These are phyloP conservation scores for Backusella psychrophila DNA, from an alignment of 192 early-diverging fungal genomes.

Conservation along the genomic window DNA sequence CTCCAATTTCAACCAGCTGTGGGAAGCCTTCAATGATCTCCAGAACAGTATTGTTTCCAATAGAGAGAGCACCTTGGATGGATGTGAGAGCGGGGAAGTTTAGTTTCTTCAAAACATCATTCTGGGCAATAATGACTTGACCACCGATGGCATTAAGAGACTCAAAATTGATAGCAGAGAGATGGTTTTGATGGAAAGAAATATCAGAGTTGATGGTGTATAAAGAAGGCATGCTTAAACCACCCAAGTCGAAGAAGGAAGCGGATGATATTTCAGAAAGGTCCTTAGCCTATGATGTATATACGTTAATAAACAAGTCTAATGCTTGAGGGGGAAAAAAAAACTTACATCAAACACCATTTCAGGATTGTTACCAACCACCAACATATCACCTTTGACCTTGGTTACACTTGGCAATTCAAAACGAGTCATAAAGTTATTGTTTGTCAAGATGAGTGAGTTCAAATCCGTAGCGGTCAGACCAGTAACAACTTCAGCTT, in stretches of 20 bases:
- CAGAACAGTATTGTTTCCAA: slow-evolving; percentile 67
- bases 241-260: slow-evolving; percentile 56
- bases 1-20: slow-evolving; percentile 50
- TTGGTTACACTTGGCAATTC: slow-evolving; percentile 19
- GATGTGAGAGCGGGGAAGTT: slow-evolving; percentile 51
- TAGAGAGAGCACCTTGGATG: slow-evolving; percentile 61
- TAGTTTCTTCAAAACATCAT: slow-evolving; percentile 50
- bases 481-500: slow-evolving; percentile 9
- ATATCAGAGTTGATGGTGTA: slow-evolving; percentile 48
- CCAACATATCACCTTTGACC: slow-evolving; percentile 1
- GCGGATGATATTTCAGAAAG: slow-evolving; percentile 49
- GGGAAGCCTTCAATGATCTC: slow-evolving; percentile 53
- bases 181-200: slow-evolving; percentile 59
- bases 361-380: not conserved
- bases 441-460: slow-evolving; percentile 21
- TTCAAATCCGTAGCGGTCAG: slow-evolving; percentile 2
- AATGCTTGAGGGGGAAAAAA: not conserved
- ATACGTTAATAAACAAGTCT: slow-evolving; percentile 20
- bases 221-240: slow-evolving; percentile 41
- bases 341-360: not conserved
- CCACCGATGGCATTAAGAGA: slow-evolving; percentile 46
- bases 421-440: slow-evolving; percentile 31
- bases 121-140: slow-evolving; percentile 56
- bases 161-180: slow-evolving; percentile 45
- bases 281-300: slow-evolving; percentile 25